Percentiles rank a stretch among this genome's conserved stretches.
These are phyloP conservation scores for Alternaria longipes DNA, from an alignment of 2,329 filamentous ascomycete genomes.

Conservation along the genomic window DNA sequence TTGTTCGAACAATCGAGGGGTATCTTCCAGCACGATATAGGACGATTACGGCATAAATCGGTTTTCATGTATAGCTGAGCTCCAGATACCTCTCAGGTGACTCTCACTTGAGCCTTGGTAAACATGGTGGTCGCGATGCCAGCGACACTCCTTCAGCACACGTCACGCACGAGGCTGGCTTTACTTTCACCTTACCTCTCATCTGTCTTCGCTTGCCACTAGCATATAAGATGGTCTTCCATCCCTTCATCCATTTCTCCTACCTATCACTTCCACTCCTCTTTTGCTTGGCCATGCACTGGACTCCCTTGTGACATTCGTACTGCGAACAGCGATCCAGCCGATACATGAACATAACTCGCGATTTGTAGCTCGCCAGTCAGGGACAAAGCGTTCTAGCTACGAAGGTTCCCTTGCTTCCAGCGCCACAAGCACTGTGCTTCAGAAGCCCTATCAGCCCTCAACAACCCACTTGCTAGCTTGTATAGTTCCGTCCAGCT, in stretches of 20 bases:
- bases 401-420: background rate
- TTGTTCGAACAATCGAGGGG: background rate
- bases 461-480: background rate
- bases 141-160: background rate
- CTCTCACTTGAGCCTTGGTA: background rate
- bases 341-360: background rate
- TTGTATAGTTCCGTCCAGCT: background rate
- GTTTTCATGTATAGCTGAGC: background rate
- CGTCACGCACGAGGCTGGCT: background rate
- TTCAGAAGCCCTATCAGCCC: background rate
- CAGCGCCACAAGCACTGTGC: background rate
- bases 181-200: conserved; percentile 2
- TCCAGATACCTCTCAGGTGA: background rate
- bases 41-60: background rate
- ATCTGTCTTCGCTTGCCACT: background rate
- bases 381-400: background rate
- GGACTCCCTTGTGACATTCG: background rate
- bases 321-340: background rate
- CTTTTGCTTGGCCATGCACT: background rate
- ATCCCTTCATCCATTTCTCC: background rate
- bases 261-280: background rate
- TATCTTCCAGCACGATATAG: background rate
- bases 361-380: too few species aligned
- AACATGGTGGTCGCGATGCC: background rate
- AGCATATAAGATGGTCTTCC: background rate